phyloP scores from a whole-genome alignment of 2,329 filamentous ascomycete species.

The Colletotrichum gloeosporioides region DNA sequence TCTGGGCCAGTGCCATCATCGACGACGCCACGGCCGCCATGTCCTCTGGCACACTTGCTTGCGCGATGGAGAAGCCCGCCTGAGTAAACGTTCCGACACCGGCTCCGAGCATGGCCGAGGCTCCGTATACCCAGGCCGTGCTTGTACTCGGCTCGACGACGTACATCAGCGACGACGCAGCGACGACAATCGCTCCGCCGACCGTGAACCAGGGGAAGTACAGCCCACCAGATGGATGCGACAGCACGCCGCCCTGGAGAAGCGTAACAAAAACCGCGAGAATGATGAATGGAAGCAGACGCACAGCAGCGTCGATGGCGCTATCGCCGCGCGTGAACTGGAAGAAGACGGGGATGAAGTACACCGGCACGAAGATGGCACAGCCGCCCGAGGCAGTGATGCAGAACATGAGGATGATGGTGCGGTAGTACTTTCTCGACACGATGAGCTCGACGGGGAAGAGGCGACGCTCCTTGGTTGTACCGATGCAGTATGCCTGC shows the following conservation, averaged over 20 bases:
- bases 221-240: constrained; percentile 24
- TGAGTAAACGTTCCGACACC: constrained; percentile 40
- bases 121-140: constrained; percentile 33
- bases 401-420: constrained; percentile 7
- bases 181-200: constrained; percentile 36
- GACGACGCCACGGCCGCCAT: constrained; percentile 5
- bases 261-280: constrained; percentile 35
- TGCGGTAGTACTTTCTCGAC: constrained; percentile 23
- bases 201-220: constrained; percentile 46
- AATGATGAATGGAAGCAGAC: constrained; percentile 44
- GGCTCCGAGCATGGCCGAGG: constrained; percentile 42
- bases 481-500: constrained; percentile 47
- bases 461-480: constrained; percentile 37
- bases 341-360: constrained; percentile 57
- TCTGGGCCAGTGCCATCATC: constrained; percentile 8
- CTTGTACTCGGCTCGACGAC: constrained; percentile 28
- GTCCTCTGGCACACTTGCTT: neutral
- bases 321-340: constrained; percentile 48
- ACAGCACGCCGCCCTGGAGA: constrained; percentile 25
- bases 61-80: constrained; percentile 30
- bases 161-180: constrained; percentile 40
- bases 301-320: constrained; percentile 42
- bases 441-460: constrained; percentile 54
- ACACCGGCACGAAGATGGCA: constrained; percentile 35
- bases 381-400: constrained; percentile 1